phyloP scores from a whole-genome alignment of 441 rosid genomes.

The Codiaeum variegatum region DNA sequence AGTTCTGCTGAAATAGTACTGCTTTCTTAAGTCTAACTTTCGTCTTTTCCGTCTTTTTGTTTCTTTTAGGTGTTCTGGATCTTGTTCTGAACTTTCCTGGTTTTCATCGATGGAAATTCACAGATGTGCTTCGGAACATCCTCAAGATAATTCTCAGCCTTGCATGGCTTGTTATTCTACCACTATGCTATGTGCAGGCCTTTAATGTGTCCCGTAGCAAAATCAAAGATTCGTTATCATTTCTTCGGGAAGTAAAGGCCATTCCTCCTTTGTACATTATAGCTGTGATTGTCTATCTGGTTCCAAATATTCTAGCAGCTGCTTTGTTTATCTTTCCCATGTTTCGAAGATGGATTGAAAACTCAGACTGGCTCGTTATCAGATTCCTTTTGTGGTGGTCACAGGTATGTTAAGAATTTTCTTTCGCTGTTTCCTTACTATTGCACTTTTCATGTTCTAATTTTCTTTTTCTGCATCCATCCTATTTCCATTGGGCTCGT shows the following conservation, averaged over 20 bases:
- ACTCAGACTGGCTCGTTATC: slow-evolving; percentile 89
- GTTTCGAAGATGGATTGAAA: slow-evolving; percentile 97
- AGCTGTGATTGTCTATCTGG: slow-evolving; percentile 74
- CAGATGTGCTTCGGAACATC: slow-evolving; percentile 65
- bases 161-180: slow-evolving; percentile 78
- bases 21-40: not conserved
- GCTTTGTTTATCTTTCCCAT: slow-evolving; percentile 85
- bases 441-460: slow-evolving; percentile 14
- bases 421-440: slow-evolving; percentile 8
- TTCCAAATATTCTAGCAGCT: slow-evolving; percentile 77
- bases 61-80: slow-evolving; percentile 74
- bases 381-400: slow-evolving; percentile 98
- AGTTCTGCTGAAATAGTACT: slow-evolving; percentile 1
- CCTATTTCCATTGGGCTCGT: too few species aligned
- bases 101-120: slow-evolving; percentile 85
- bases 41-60: slow-evolving; percentile 19
- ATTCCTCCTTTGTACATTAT: slow-evolving; percentile 72
- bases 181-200: slow-evolving; percentile 64
- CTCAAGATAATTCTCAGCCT: slow-evolving; percentile 75
- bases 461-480: not conserved
- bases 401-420: slow-evolving; percentile 41
- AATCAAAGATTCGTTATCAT: slow-evolving; percentile 42
- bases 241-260: slow-evolving; percentile 58
- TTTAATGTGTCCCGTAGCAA: slow-evolving; percentile 39
- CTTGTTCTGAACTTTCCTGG: slow-evolving; percentile 91